Base-by-base conservation (phyloP, 1,139 yeast genomes). In the Candida tropicalis region DNA sequence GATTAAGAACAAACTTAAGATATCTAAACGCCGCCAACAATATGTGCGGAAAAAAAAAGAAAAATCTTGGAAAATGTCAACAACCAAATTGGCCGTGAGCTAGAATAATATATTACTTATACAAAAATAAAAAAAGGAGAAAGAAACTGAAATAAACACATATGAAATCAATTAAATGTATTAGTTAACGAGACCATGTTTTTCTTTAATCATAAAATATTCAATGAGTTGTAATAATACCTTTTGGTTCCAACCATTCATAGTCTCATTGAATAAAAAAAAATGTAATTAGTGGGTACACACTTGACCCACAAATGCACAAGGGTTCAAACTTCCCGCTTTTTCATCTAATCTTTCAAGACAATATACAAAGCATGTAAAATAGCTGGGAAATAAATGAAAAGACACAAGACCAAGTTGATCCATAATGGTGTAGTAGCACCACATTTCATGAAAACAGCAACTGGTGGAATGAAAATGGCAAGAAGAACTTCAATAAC, bases 381-480 rank as follows among this genome's bases (percentile, higher is more conserved):
- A 62, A 83, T 82, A 67, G 84, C 90, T 54, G 90, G 91, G 81
- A 84, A 82, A 81, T 81, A 84, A 54, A 79, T 68, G 58, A 80
- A 79, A 54, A 73, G 53, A 70, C 89, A 82, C 58, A 82, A 75
- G 44, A 81, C 60, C 50, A 81, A 58, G 68, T 83, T 84, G 59
- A 84, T 75, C 65, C 84, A 69, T 59, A 84, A 78, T 38, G 75
- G 82, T 39, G 74, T 70, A 50, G 83, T 79, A 50, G 79, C 73
- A 47, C 90, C 90, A 54, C 73, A 75, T 54, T 73, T 78, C 74
- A 83, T 64, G 63, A 77, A 84, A 49, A 84, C 90, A 27, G 90
- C 87, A 55, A 83, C 70, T 41, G 90, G 90, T 42, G 90, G 91
- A 54, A 84, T 66, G 52, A 84, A 66, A 43, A 84, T 45, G 42